Evolutionary conservation across 2,329 filamentous ascomycete species (phyloP).

Genomic region (Plenodomus biglobosus): DNA sequence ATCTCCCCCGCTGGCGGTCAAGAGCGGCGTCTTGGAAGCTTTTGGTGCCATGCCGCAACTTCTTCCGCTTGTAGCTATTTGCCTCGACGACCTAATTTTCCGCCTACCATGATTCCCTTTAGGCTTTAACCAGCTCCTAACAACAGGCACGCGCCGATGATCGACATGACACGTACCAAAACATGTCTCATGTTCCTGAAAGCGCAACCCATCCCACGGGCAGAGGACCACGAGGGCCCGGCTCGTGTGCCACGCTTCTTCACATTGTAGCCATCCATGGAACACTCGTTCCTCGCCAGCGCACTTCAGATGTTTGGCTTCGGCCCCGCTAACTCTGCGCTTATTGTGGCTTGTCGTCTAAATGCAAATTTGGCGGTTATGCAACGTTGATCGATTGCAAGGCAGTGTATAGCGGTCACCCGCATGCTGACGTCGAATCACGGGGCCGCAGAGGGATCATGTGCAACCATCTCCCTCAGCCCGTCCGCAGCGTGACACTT

Average conservation of each 20-base stretch:
- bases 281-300: slow-evolving; percentile 25
- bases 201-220: slow-evolving; percentile 20
- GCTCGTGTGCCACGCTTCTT: slow-evolving; percentile 13
- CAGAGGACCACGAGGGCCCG: slow-evolving; percentile 25
- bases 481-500: slow-evolving; percentile 38
- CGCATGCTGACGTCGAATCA: slow-evolving; percentile 37
- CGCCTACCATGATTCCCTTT: slow-evolving; percentile 8
- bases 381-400: slow-evolving; percentile 36
- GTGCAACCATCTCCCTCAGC: slow-evolving; percentile 33
- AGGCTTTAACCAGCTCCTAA: background rate
- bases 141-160: slow-evolving; percentile 7
- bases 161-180: slow-evolving; percentile 9
- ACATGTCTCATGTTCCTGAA: slow-evolving; percentile 32
- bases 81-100: slow-evolving; percentile 13
- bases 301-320: slow-evolving; percentile 16
- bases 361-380: slow-evolving; percentile 13
- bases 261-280: slow-evolving; percentile 7
- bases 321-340: slow-evolving; percentile 18
- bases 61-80: slow-evolving; percentile 18
- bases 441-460: slow-evolving; percentile 38
- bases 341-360: slow-evolving; percentile 14
- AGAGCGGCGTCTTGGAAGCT: slow-evolving; percentile 24
- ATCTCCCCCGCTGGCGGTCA: slow-evolving; percentile 33
- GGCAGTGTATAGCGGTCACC: slow-evolving; percentile 41
- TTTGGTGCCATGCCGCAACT: slow-evolving; percentile 32